Evolutionary conservation across 2,329 filamentous ascomycete genomes (phyloP).

Genomic region (Cytospora schulzeri): DNA sequence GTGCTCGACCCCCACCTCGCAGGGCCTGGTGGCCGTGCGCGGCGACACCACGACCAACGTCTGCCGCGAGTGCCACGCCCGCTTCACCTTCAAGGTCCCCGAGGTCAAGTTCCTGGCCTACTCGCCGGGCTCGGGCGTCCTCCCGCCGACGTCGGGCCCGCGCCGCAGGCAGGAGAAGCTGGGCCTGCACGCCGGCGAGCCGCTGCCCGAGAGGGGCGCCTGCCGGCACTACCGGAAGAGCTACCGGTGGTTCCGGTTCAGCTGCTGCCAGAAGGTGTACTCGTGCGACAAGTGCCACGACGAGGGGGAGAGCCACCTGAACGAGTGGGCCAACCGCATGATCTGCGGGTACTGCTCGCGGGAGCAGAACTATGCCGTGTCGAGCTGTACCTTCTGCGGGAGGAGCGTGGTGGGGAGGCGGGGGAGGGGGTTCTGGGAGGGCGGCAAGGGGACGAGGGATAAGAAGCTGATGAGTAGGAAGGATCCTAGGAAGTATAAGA

Average conservation of each 20-base stretch:
- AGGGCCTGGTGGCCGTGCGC: slow-evolving; percentile 70
- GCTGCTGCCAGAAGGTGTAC: slow-evolving; percentile 61
- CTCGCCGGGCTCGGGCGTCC: slow-evolving; percentile 51
- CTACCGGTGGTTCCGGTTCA: slow-evolving; percentile 67
- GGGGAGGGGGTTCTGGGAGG: slow-evolving; percentile 80
- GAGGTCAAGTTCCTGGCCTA: slow-evolving; percentile 78
- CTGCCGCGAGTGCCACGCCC: slow-evolving; percentile 77
- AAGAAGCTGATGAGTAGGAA: slow-evolving; percentile 71
- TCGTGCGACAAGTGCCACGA: slow-evolving; percentile 78
- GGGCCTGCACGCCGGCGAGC: slow-evolving; percentile 58
- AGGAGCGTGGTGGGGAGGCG: slow-evolving; percentile 67
- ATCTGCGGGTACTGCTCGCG: slow-evolving; percentile 79
- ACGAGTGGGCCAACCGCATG: slow-evolving; percentile 84
- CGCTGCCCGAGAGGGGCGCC: slow-evolving; percentile 54
- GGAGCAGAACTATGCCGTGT: slow-evolving; percentile 77
- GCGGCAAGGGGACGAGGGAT: slow-evolving; percentile 79
- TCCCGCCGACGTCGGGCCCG: slow-evolving; percentile 39
- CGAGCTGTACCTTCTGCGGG: slow-evolving; percentile 75
- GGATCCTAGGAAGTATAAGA: slow-evolving; percentile 73
- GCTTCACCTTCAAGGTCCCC: slow-evolving; percentile 78
- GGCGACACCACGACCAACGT: slow-evolving; percentile 74
- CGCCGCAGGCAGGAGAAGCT: slow-evolving; percentile 55
- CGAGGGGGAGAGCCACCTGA: slow-evolving; percentile 66
- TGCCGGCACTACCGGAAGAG: slow-evolving; percentile 62
- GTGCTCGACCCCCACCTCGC: slow-evolving; percentile 70